These are phyloP conservation scores for Stenocarpella maydis DNA, from an alignment of 2,329 filamentous ascomycete genomes.

Conservation along the genomic window DNA sequence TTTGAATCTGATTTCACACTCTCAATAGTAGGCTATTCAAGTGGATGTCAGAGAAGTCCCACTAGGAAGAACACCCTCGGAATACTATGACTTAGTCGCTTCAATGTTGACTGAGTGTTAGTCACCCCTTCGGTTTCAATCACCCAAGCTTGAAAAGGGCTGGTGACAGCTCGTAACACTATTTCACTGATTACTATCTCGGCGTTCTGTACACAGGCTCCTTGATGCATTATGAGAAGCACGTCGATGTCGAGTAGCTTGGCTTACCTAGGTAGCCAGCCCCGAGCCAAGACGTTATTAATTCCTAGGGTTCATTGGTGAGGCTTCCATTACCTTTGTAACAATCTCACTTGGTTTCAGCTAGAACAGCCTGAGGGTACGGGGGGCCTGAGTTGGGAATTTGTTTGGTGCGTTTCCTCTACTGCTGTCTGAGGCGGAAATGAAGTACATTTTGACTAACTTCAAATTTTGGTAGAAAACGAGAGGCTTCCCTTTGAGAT, in stretches of 20 bases:
- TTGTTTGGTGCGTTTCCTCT: constrained; percentile 1
- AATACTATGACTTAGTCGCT: no score
- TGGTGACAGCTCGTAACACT: not conserved
- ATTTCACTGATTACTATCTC: no score
- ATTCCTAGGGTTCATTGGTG: not conserved
- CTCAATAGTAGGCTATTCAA: no score
- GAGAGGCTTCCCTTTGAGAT: constrained; percentile 19
- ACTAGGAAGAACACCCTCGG: not conserved
- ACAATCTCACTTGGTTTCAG: not conserved
- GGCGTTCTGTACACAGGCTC: not conserved
- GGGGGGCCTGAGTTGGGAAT: not conserved
- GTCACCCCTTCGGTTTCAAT: not conserved
- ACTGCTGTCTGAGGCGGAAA: not conserved
- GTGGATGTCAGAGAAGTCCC: not conserved
- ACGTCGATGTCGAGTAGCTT: constrained; percentile 1
- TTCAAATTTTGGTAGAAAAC: not conserved
- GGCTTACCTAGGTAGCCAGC: not conserved
- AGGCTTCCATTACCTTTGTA: not conserved
- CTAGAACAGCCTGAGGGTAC: not conserved
- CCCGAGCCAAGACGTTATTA: constrained; percentile 4
- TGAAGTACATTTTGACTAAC: not conserved
- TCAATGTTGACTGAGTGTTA: no score
- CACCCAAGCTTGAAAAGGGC: not conserved
- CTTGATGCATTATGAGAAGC: constrained; percentile 16
- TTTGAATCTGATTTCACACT: no score